Conservation (phyloP, 1,139 yeast species). For the Sugiyamaella grinbergsii region DNA sequence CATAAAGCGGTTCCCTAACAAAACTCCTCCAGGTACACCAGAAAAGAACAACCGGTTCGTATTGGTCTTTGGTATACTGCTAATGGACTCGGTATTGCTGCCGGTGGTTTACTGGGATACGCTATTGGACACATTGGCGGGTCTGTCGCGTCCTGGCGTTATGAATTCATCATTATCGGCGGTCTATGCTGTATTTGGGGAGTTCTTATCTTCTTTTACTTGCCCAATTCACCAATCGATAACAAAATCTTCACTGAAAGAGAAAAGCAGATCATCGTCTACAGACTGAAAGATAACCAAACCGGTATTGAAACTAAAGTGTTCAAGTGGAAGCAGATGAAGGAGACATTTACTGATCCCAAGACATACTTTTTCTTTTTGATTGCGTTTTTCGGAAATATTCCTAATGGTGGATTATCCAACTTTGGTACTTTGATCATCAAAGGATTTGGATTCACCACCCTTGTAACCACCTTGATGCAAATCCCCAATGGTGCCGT, state of each 20-base stretch:
- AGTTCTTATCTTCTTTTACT: slow-evolving; percentile 46
- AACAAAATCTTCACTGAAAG: slow-evolving; percentile 55
- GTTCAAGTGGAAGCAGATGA: slow-evolving; percentile 54
- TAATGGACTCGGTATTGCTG: slow-evolving; percentile 44
- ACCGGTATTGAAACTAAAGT: slow-evolving; percentile 56
- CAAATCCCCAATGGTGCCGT: slow-evolving; percentile 37
- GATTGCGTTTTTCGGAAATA: slow-evolving; percentile 47
- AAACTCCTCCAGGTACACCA: slow-evolving; percentile 43
- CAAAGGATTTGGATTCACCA: slow-evolving; percentile 36
- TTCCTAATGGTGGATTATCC: slow-evolving; percentile 53
- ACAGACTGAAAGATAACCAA: slow-evolving; percentile 52
- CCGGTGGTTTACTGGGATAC: slow-evolving; percentile 40
- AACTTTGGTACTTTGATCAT: slow-evolving; percentile 39
- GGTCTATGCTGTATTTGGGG: slow-evolving; percentile 50
- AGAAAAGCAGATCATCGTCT: slow-evolving; percentile 57
- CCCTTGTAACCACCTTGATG: slow-evolving; percentile 34
- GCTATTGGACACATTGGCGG: slow-evolving; percentile 53
- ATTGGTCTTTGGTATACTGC: slow-evolving; percentile 34
- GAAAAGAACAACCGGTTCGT: slow-evolving; percentile 54
- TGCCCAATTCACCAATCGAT: slow-evolving; percentile 58
- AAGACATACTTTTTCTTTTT: slow-evolving; percentile 51
- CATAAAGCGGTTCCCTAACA: background rate
- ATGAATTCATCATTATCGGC: slow-evolving; percentile 45
- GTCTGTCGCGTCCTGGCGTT: slow-evolving; percentile 44
- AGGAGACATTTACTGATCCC: slow-evolving; percentile 45